Evolutionary conservation across 768 basidiomycete species (phyloP).

Genomic region (Trametes elegans): DNA sequence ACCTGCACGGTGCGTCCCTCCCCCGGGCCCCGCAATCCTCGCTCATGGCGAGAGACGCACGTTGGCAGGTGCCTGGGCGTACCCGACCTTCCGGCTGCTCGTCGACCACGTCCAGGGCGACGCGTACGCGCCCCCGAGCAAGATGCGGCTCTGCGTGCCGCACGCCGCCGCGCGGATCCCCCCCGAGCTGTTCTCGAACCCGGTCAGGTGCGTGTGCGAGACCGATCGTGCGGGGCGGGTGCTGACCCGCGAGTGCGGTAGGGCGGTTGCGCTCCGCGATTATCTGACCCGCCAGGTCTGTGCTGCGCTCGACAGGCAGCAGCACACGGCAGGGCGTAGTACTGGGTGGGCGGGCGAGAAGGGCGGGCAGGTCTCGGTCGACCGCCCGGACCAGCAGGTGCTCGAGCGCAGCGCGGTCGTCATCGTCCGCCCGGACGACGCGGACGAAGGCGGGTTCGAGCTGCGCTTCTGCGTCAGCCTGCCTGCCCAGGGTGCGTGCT

Average conservation of each 20-base stretch:
- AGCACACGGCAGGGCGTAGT: background rate
- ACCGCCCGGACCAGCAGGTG: conserved; percentile 20
- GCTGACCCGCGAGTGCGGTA: background rate
- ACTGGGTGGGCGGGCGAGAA: conserved; percentile 13
- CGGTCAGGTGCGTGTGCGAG: too few relatives aligned
- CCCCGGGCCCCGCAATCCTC: background rate
- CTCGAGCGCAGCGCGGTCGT: conserved; percentile 17
- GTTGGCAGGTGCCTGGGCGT: conserved; percentile 7
- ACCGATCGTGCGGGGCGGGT: too few relatives aligned
- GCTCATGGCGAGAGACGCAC: background rate
- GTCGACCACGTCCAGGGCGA: conserved; percentile 19
- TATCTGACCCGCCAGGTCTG: conserved; percentile 9
- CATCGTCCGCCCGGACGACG: background rate
- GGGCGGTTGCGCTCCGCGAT: conserved; percentile 14
- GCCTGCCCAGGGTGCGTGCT: conserved; percentile 7
- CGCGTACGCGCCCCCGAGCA: conserved; percentile 21
- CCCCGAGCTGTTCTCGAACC: background rate
- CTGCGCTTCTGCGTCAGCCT: conserved; percentile 16
- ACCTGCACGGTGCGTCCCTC: conserved; percentile 6
- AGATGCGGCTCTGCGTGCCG: conserved; percentile 7
- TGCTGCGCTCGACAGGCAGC: background rate
- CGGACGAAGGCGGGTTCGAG: conserved; percentile 7
- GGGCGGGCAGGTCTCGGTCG: conserved; percentile 13
- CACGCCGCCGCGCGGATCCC: conserved; percentile 11
- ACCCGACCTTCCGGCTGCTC: background rate